Evolutionary conservation across 176 grass and related monocot genomes (phyloP).

Genomic region (Aegilops bicornis): DNA sequence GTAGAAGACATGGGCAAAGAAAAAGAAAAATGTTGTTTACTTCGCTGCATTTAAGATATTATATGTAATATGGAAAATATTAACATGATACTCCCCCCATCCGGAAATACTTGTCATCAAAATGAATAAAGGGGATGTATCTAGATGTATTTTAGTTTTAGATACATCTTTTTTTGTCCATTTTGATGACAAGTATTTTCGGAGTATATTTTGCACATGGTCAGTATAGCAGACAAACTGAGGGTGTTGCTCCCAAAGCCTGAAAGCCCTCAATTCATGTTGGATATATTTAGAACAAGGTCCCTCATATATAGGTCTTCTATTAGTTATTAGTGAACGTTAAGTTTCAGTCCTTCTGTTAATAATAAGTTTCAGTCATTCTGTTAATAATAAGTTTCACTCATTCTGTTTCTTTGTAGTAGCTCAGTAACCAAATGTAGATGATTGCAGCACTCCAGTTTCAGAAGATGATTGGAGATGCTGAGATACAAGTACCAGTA

Average conservation of each 20-base stretch:
- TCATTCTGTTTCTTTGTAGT: neutral
- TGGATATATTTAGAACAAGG: slow-evolving; percentile 13
- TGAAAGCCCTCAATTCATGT: neutral
- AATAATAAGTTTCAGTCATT: neutral
- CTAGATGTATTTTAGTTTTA: no score
- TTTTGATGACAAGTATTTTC: no score
- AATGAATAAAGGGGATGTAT: no score
- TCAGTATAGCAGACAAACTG: neutral
- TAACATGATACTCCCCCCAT: no score
- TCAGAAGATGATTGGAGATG: neutral
- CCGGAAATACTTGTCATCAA: no score
- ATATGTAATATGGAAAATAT: neutral
- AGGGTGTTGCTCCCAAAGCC: neutral
- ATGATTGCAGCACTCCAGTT: neutral
- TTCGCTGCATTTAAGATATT: neutral
- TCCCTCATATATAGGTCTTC: neutral
- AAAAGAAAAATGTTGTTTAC: no score
- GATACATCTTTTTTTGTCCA: no score
- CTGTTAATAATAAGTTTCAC: no score
- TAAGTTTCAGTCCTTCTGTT: neutral
- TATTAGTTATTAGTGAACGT: neutral
- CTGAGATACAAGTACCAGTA: neutral
- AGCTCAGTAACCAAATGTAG: neutral
- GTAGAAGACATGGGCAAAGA: neutral
- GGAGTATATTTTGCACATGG: neutral